A percentile compares a stretch with the other conserved stretches of the same genome.
These are phyloP conservation scores for Plantago ovata DNA, from an alignment of 257 asterid genomes.

Conservation along the genomic window DNA sequence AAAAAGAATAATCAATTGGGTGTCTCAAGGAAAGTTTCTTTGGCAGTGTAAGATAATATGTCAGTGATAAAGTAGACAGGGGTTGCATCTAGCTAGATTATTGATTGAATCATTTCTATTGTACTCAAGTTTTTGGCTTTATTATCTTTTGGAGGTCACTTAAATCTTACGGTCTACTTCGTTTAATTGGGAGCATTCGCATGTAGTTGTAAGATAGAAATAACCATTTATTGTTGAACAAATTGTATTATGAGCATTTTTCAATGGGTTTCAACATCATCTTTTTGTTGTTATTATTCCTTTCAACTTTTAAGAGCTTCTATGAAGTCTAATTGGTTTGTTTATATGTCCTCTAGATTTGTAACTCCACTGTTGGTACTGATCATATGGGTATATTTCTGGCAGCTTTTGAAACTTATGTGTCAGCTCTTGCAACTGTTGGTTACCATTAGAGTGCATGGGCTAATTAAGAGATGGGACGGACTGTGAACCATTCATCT, in stretches of 20 bases:
- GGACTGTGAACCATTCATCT: conserved; percentile 47
- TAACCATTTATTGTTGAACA: not conserved
- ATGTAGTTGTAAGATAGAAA: not conserved
- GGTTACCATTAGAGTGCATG: conserved; percentile 83
- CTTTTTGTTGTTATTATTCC: conserved; percentile 2
- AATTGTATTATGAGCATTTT: not conserved
- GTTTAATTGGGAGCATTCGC: too few species aligned
- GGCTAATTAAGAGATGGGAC: conserved; percentile 79
- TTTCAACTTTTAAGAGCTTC: not conserved
- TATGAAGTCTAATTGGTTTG: conserved; percentile 3
- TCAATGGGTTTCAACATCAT: not conserved
- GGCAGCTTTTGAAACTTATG: too few species aligned
- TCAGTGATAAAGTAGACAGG: too few species aligned
- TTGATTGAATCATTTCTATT: too few species aligned
- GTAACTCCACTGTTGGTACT: not conserved
- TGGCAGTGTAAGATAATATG: too few species aligned
- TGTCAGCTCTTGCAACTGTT: conserved; percentile 85
- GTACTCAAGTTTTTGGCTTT: conserved; percentile 1
- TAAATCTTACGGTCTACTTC: too few species aligned
- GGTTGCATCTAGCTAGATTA: too few species aligned
- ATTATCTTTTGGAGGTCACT: too few species aligned
- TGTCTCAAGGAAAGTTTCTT: not conserved
- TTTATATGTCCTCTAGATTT: not conserved
- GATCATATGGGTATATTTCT: conserved; percentile 25
- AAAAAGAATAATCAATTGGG: conserved; percentile 8